Evolutionary conservation across 768 basidiomycete genomes (phyloP), one percentile per base, ranked within the genome.

Genomic region (Trametes punicea): DNA sequence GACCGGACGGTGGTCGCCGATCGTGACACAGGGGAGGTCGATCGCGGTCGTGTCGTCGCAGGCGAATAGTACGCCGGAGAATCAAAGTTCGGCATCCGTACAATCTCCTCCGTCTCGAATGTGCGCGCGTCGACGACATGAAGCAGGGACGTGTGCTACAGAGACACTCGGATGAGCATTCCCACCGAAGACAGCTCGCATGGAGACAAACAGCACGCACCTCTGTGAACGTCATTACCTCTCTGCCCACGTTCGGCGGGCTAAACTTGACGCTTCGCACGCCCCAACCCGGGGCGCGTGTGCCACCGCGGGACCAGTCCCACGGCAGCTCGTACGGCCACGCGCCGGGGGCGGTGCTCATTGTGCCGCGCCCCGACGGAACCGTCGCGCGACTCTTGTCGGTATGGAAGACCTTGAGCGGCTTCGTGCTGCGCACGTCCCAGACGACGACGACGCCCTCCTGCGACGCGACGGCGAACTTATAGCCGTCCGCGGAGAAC

Each of bases 191-290:
- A 23, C 18, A 2, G 7, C 6, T 31, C 16, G 21, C 11, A 11
- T 23, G n/a, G n/a, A 25, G 26, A 25, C 11, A 13, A 15, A 46
- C 26, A 1, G 9, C 26, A 56, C 81, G 51, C 59, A 93, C 92
- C 83, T 95, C 93, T 15, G 93, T 92, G 71, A 94, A 97, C 0
- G 83, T 85, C 81, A 96, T 82, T 1, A 94, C 69, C 70, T 96
- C 94, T 58, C 81, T 80, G 23, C 82, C 77, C 49, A 70, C 69
- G 20, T 82, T 82, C 2, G 81, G 80, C 10, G 81, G 79, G 55
- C 84, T 83, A 71, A 96, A 97, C 69, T 95, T 95, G 65, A 97
- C 84, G 53, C 79, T 91, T 52, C 94, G 74, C 7, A 87, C 88
- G 38, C 92, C 90, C 83, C 92, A 93, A 1, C 88, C 87, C 3